Base-by-base conservation (phyloP, 805 yeast genomes). In the Dipodascus geniculatus region DNA sequence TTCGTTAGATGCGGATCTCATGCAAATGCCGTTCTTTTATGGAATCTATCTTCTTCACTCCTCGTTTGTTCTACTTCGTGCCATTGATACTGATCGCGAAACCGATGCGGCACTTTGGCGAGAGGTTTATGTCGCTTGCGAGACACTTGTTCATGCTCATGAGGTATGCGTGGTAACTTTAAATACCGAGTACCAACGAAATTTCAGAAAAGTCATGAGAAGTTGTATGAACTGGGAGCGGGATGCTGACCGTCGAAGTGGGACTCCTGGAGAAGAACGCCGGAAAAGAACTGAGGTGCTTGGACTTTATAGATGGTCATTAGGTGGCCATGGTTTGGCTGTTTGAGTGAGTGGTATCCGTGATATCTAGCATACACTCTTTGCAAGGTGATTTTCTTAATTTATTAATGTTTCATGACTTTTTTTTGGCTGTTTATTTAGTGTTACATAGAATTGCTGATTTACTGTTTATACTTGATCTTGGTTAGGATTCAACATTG, bases 271-370 rank as follows among this genome's bases (percentile, higher is more conserved):
- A 14, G 64, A 58, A 23, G 58, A 56, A 4, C 55, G 64, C 9
- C 56, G 64, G 22, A 62, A 64, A 48, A 60, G 69, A 23, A 61
- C 57, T 38, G 68, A 68, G 8, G 63, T 68, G 8, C 52, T 71
- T 17, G 62, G 61, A 17, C 62, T 70, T 24, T 70, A 69, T 58
- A 63, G 70, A 54, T 70, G 73, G 74, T 57, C 60, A 22, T 57
- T 61, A 11, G 66, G 66, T n/a, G 74, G 74, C 1, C 61, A 63
- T 48, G 74, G 73, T 3, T 55, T 71, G 28, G 73, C 72, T 3
- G 63, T 68, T 3, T 65, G 44, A 38, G 11, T n/a, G n/a, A n/a
- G n/a, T n/a, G n/a, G n/a, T n/a, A n/a, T n/a, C n/a, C n/a, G n/a
- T n/a, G n/a, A n/a, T n/a, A n/a, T n/a, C n/a, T n/a, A n/a, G n/a